Percentiles rank a stretch among this genome's conserved stretches.
These are phyloP conservation scores for Fonsecaea nubica DNA, from an alignment of 2,329 filamentous ascomycete genomes.

Conservation along the genomic window DNA sequence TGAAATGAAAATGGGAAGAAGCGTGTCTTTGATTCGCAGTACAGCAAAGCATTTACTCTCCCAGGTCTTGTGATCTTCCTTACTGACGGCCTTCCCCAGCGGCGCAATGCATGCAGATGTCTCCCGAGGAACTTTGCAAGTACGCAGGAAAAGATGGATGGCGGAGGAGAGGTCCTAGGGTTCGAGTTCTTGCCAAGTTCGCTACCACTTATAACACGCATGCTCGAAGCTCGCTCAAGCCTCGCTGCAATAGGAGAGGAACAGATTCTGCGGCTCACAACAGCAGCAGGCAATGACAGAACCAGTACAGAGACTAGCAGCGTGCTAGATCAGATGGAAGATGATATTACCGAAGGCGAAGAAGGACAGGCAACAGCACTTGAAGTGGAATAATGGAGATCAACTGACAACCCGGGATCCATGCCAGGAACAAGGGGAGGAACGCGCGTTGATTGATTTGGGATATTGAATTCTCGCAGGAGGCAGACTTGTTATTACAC, in stretches of 20 bases:
- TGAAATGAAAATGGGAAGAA: background rate
- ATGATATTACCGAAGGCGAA: background rate
- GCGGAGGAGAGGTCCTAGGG: background rate
- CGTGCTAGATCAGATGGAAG: background rate
- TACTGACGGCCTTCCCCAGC: background rate
- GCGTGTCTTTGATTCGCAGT: background rate
- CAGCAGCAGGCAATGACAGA: background rate
- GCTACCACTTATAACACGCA: background rate
- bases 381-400: background rate
- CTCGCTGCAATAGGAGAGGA: background rate
- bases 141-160: background rate
- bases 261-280: background rate
- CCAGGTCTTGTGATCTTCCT: background rate
- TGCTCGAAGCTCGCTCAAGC: background rate
- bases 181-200: background rate
- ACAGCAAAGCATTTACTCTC: background rate
- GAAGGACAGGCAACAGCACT: background rate
- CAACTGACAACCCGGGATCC: background rate
- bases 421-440: background rate
- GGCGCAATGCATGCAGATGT: background rate
- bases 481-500: conserved; percentile 4
- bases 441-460: background rate
- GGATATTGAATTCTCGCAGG: conserved; percentile 5
- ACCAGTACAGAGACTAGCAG: background rate
- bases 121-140: background rate